Conservation (phyloP, 176 grass and related monocot species). For the Luzula sylvatica region DNA sequence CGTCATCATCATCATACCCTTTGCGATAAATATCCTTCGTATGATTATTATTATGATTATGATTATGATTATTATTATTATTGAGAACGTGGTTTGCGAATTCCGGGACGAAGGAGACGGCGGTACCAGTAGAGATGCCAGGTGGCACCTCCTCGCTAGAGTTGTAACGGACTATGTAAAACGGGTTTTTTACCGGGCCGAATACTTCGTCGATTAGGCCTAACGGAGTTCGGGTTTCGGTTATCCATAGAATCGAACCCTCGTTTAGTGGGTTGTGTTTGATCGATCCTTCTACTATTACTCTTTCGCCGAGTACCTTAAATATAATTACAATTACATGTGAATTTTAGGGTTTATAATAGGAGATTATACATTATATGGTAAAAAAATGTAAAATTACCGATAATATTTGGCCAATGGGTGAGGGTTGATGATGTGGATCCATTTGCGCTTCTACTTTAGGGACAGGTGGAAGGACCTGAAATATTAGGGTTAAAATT, state of each 20-base stretch:
- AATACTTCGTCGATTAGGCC: slow-evolving; percentile 84
- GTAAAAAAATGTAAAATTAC: slow-evolving; percentile 26
- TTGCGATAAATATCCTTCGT: slow-evolving; percentile 55
- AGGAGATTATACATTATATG: background rate
- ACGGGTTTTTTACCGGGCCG: slow-evolving; percentile 86
- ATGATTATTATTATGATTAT: slow-evolving; percentile 43
- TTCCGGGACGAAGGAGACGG: slow-evolving; percentile 58
- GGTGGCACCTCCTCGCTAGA: slow-evolving; percentile 49
- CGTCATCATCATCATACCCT: slow-evolving; percentile 71
- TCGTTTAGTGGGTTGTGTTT: slow-evolving; percentile 76
- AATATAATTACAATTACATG: background rate
- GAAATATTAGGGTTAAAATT: slow-evolving; percentile 6
- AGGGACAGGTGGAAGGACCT: slow-evolving; percentile 66
- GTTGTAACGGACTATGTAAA: slow-evolving; percentile 78
- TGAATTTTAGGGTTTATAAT: background rate
- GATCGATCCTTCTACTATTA: slow-evolving; percentile 77
- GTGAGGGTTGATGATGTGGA: slow-evolving; percentile 62
- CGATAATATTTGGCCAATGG: slow-evolving; percentile 58
- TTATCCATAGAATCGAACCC: slow-evolving; percentile 92
- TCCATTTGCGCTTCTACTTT: slow-evolving; percentile 62
- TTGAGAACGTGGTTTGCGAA: slow-evolving; percentile 79
- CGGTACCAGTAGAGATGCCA: slow-evolving; percentile 50
- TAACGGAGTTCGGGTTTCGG: slow-evolving; percentile 48
- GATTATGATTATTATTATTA: slow-evolving; percentile 28
- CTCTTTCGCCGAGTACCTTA: slow-evolving; percentile 66